phyloP scores from a whole-genome alignment of 306 rosid species.

The Quercus dentata region DNA sequence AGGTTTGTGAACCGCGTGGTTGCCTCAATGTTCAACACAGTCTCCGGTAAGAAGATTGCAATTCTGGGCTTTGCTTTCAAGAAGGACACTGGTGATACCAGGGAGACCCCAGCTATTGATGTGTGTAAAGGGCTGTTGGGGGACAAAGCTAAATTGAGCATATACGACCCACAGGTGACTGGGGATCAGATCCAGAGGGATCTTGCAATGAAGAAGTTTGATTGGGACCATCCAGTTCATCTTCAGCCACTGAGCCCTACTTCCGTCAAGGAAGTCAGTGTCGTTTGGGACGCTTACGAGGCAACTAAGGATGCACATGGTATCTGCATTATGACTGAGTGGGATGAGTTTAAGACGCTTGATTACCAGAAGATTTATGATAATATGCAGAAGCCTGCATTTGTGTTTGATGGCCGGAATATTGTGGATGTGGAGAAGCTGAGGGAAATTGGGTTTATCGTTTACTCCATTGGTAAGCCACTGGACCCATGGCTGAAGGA shows the following conservation, averaged over 20 bases:
- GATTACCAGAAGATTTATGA: slow-evolving; percentile 63
- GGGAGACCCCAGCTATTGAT: slow-evolving; percentile 90
- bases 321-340: slow-evolving; percentile 68
- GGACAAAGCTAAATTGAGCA: slow-evolving; percentile 75
- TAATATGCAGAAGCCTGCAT: slow-evolving; percentile 85
- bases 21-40: slow-evolving; percentile 86
- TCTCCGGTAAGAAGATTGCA: slow-evolving; percentile 74
- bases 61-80: slow-evolving; percentile 80
- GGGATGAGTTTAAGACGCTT: slow-evolving; percentile 78
- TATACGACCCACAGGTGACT: slow-evolving; percentile 75
- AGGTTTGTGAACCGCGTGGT: slow-evolving; percentile 81
- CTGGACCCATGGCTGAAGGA: slow-evolving; percentile 87
- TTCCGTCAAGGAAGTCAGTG: slow-evolving; percentile 53
- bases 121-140: slow-evolving; percentile 82
- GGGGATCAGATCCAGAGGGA: slow-evolving; percentile 73
- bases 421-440: slow-evolving; percentile 56
- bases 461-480: slow-evolving; percentile 82
- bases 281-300: slow-evolving; percentile 63
- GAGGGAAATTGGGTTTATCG: slow-evolving; percentile 79
- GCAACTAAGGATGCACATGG: slow-evolving; percentile 81
- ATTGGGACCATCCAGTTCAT: slow-evolving; percentile 87
- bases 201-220: slow-evolving; percentile 78
- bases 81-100: slow-evolving; percentile 89
- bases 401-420: slow-evolving; percentile 76
- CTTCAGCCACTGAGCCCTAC: slow-evolving; percentile 74